Base-by-base conservation (phyloP, 2,329 filamentous ascomycete species). In the Pseudonectria foliicola region DNA sequence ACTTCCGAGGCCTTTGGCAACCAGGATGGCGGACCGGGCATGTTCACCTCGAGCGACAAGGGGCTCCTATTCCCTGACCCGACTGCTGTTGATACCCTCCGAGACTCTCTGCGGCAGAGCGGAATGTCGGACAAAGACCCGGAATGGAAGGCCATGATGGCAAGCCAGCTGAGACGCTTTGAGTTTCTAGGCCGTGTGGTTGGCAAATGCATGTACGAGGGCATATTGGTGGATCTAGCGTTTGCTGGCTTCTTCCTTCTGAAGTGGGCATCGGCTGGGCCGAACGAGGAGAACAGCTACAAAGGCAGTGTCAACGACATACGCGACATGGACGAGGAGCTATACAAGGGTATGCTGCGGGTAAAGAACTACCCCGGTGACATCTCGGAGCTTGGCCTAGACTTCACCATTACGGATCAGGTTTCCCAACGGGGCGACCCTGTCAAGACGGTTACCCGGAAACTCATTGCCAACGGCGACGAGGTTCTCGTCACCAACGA, bases 191-290 rank as follows among this genome's bases (percentile, higher is more conserved):
- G 92, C 2, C 82, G 92, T 4, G 77, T 98, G 18, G 81, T 98
- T 16, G 92, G 92, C 10, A 98, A 98, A 58, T 98, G 92, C 61
- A 70, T 98, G 53, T 98, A 98, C 55, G 92, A 98, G 63, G 89
- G 89, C 1, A 96, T 98, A 29, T 71, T 98, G 3, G 81, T 96
- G 30, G 89, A 98, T 59, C 81, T 95, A 40, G 79, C 79, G 33
- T 98, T 98, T 66, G 89, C 90, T 1, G 82, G 85, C 1, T 98
- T 98, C 66, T 98, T 98, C 63, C 73, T 98, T 6, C 75, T 95
- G 40, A 95, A 96, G 57, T 98, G 92, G 92, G 79, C 88, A 3
- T 73, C 90, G 34, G 80, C 82, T 10, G 82, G 82, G 2, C 52
- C 57, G 12, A 66, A 64, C 24, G 79, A 78, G 24, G 71, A 81